Evolutionary conservation across 148 eudicot genomes (phyloP), one percentile per base, ranked within the genome.

Genomic region (Chenopodium quinoa): DNA sequence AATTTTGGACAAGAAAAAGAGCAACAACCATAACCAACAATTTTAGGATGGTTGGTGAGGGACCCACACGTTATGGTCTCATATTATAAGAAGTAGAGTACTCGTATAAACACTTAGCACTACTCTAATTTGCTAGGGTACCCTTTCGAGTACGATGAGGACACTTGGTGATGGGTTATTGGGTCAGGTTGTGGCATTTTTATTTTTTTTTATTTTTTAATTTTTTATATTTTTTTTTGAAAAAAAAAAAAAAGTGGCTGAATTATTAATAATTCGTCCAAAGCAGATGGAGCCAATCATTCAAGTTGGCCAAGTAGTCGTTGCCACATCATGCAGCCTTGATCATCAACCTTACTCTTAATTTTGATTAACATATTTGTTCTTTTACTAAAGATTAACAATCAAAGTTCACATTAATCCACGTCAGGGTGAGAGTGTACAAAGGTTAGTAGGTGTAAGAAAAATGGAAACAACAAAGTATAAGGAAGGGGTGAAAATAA

Each of bases 221-320:
- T 56, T 56, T 37, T 37, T 37, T 37, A 23, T 40, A 40, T 0
- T 4, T 40, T 5, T 40, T 40, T 40, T 40, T 40, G 44, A 0
- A 0, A 40, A 40, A 40, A 40, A 40, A 27, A 10, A 54, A 52
- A 52, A 10, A 2, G 22, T 17, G 19, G 22, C 62, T 17, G 40
- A 40, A 25, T 58, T 72, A 66, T 19, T 63, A 16, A 10, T 73
- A 46, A 14, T 5, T 73, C 47, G 56, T 63, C 81, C 78, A 23
- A 65, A 79, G 46, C 78, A 73, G 69, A 75, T 75, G 82, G 83
- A 83, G 62, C 80, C 83, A 84, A 84, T 84, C 86, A 80, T 80
- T 82, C 81, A 60, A 80, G 13, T 27, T 54, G 80, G 60, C 82
- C 82, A 52, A 60, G 46, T 71, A 48, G 76, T 70, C 5, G 70